phyloP scores from a whole-genome alignment of 192 early-diverging fungal species.

The Coemansia sp. region DNA sequence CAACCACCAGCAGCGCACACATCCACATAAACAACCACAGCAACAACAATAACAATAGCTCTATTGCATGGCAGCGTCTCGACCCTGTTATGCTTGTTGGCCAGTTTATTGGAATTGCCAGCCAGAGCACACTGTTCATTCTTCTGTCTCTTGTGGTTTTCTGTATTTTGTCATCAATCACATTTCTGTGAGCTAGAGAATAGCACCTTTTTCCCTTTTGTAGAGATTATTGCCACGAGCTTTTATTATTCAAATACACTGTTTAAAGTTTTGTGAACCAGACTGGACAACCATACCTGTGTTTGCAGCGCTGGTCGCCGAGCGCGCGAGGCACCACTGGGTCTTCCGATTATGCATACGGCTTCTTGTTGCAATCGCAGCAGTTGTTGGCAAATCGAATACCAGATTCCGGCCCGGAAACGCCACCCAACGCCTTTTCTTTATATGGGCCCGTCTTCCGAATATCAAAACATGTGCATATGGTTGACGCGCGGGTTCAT shows the following conservation, averaged over 20 bases:
- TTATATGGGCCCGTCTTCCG: too few relatives aligned
- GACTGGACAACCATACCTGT: not conserved
- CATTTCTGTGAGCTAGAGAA: conserved; percentile 8
- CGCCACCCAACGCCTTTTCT: too few relatives aligned
- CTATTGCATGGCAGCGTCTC: not conserved
- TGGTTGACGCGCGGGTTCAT: too few relatives aligned
- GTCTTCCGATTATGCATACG: too few relatives aligned
- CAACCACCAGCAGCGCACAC: not conserved
- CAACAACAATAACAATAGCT: not conserved
- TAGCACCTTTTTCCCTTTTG: not conserved
- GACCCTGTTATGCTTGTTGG: conserved; percentile 13
- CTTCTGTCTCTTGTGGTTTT: conserved; percentile 17
- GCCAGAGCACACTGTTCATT: conserved; percentile 23
- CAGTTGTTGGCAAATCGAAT: too few relatives aligned
- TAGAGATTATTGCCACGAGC: too few relatives aligned
- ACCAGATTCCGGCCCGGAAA: too few relatives aligned
- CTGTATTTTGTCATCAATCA: conserved; percentile 14
- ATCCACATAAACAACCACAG: not conserved
- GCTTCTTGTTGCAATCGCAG: too few relatives aligned
- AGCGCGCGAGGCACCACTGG: not conserved
- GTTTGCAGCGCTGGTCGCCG: too few relatives aligned
- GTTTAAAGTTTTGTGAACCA: not conserved
- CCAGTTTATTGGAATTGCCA: conserved; percentile 11
- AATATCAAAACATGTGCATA: too few relatives aligned
- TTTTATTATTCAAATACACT: too few relatives aligned